Evolutionary conservation across 2,329 filamentous ascomycete genomes (phyloP).

Genomic region (Reticulascus tulasneorum): DNA sequence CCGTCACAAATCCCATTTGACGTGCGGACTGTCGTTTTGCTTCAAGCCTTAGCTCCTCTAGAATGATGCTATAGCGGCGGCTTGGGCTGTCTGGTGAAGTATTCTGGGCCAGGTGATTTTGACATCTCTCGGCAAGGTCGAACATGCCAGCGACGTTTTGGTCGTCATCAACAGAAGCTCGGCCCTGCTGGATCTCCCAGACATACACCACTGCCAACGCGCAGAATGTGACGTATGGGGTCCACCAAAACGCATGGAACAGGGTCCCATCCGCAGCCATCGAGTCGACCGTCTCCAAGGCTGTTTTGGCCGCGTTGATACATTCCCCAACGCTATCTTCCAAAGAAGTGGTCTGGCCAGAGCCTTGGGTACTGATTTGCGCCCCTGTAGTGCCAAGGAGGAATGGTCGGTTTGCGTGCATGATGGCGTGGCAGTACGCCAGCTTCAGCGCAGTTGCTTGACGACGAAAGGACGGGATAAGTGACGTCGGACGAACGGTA

Average conservation of each 20-base stretch:
- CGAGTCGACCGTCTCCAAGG: constrained; percentile 39
- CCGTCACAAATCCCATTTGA: constrained; percentile 1
- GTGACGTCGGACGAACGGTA: constrained; percentile 37
- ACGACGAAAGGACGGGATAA: constrained; percentile 40
- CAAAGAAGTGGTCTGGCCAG: constrained; percentile 40
- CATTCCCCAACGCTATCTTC: constrained; percentile 33
- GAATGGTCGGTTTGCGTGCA: constrained; percentile 52
- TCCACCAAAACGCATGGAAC: constrained; percentile 46
- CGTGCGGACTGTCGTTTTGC: constrained; percentile 9
- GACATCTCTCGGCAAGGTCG: constrained; percentile 34
- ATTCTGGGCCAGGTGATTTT: constrained; percentile 36
- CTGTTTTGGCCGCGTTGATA: constrained; percentile 40
- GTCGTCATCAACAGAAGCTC: constrained; percentile 5
- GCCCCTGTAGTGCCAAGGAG: constrained; percentile 33
- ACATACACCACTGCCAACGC: constrained; percentile 51
- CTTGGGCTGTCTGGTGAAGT: constrained; percentile 37
- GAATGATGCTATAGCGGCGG: constrained; percentile 46
- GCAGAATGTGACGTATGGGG: constrained; percentile 50
- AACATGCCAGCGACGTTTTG: constrained; percentile 16
- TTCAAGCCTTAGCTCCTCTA: constrained; percentile 46
- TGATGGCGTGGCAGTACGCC: constrained; percentile 51
- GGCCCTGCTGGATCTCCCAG: constrained; percentile 34
- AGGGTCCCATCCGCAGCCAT: constrained; percentile 28
- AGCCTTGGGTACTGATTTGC: constrained; percentile 25
- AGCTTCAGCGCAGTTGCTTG: constrained; percentile 52